These are phyloP conservation scores for Sporothrix dimorphospora DNA, from an alignment of 2,329 filamentous ascomycete genomes.

Conservation along the genomic window DNA sequence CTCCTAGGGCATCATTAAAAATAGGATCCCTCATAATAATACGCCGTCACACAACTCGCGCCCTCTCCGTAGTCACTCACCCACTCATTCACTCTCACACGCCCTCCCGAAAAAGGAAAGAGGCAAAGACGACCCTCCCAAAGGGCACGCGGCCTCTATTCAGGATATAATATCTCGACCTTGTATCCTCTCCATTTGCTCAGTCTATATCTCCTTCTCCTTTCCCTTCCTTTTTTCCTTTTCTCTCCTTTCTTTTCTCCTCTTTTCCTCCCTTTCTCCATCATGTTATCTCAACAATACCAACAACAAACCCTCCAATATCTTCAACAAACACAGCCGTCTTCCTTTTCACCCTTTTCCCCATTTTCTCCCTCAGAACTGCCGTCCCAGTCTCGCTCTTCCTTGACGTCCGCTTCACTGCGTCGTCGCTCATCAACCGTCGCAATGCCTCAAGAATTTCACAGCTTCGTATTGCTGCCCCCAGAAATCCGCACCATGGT, in stretches of 20 bases:
- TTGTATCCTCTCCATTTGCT: not conserved
- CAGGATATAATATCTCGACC: conserved; percentile 23
- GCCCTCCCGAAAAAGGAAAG: conserved; percentile 21
- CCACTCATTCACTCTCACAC: conserved; percentile 2
- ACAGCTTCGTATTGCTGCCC: conserved; percentile 44
- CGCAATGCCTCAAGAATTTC: conserved; percentile 36
- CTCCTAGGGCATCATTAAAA: conserved; percentile 14
- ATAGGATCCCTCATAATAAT: conserved; percentile 16
- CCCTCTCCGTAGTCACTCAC: not conserved
- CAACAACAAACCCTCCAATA: conserved; percentile 26
- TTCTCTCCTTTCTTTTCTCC: conserved; percentile 8
- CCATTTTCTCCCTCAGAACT: not conserved
- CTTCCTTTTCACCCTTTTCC: conserved; percentile 4
- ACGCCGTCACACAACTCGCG: not conserved
- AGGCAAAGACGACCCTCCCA: conserved; percentile 8
- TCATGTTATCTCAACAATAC: conserved; percentile 24
- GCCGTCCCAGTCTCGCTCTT: not conserved
- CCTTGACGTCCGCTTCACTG: conserved; percentile 1
- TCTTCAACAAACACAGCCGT: conserved; percentile 15
- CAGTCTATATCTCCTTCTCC: not conserved
- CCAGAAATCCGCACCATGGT: conserved; percentile 51
- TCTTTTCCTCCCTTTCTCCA: not conserved
- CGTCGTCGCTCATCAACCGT: conserved; percentile 8
- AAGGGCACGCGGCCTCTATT: conserved; percentile 15
- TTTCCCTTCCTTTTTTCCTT: conserved; percentile 19